These are phyloP conservation scores for Debaryomyces castellii DNA, from an alignment of 805 yeast genomes.

Conservation along the genomic window DNA sequence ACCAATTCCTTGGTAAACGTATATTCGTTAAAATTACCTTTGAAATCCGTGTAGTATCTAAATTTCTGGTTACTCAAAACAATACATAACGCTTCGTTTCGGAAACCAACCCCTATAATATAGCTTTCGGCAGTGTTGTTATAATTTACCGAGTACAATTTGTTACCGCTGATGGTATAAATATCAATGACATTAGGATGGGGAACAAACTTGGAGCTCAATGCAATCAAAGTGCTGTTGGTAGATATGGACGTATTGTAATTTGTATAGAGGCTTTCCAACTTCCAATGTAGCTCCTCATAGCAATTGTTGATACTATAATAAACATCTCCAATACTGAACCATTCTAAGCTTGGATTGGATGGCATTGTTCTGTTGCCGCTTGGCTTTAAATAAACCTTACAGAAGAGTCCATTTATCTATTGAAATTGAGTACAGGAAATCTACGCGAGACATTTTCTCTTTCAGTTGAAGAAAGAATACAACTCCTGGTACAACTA, in stretches of 20 bases:
- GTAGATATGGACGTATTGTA: conserved; percentile 51
- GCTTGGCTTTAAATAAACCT: background rate
- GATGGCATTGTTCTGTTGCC: conserved; percentile 17
- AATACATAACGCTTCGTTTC: conserved; percentile 54
- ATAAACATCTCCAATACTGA: conserved; percentile 66
- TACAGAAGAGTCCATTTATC: background rate
- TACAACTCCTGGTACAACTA: no score
- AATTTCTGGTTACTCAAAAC: conserved; percentile 52
- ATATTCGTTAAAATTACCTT: conserved; percentile 63
- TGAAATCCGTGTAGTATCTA: conserved; percentile 62
- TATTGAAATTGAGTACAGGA: background rate
- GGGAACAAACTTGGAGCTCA: conserved; percentile 36
- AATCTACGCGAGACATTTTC: background rate
- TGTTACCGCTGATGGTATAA: conserved; percentile 34
- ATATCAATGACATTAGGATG: conserved; percentile 38
- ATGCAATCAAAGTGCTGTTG: conserved; percentile 55
- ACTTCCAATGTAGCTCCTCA: conserved; percentile 49
- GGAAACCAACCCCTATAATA: conserved; percentile 52
- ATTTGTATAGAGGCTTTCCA: conserved; percentile 35
- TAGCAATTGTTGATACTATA: conserved; percentile 64
- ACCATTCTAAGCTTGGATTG: conserved; percentile 66
- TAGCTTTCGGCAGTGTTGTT: conserved; percentile 48
- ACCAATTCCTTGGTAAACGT: conserved; percentile 19
- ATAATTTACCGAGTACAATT: conserved; percentile 36
- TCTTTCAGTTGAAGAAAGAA: no score